Conservation (phyloP, 768 basidiomycete species). For the Lactifluus pinguis region DNA sequence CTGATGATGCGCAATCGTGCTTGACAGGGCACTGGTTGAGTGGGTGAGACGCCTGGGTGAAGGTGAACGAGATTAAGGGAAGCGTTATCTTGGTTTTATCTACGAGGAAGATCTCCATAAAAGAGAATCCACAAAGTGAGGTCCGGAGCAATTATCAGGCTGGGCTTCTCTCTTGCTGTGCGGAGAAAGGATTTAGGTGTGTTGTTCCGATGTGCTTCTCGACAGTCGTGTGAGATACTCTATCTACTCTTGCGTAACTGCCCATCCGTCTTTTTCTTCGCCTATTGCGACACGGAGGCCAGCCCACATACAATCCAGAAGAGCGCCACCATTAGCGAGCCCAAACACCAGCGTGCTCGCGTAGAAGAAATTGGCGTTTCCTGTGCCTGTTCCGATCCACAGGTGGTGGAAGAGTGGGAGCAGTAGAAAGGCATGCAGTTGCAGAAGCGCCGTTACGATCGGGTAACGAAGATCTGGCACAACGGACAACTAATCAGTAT, state of each 20-base stretch:
- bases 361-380: conserved; percentile 98
- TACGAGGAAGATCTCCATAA: neutral
- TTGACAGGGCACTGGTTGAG: conserved; percentile 16
- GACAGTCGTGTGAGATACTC: neutral
- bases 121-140: neutral
- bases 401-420: conserved; percentile 87
- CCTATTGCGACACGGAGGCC: conserved; percentile 72
- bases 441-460: conserved; percentile 72
- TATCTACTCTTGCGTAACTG: conserved; percentile 49
- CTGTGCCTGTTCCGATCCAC: conserved; percentile 87
- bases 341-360: conserved; percentile 93
- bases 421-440: conserved; percentile 75
- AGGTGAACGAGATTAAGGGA: neutral
- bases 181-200: neutral
- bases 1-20: neutral
- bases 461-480: conserved; percentile 75
- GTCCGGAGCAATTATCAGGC: neutral
- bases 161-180: neutral
- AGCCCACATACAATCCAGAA: conserved; percentile 77
- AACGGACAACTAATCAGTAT: neutral
- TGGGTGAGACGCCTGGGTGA: conserved; percentile 16
- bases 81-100: neutral
- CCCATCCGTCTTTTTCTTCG: conserved; percentile 40
- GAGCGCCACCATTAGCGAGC: conserved; percentile 72
- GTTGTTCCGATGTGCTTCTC: neutral